These are phyloP conservation scores for Caloboletus inedulis DNA, from an alignment of 1,284 basidiomycete species.

Conservation along the genomic window DNA sequence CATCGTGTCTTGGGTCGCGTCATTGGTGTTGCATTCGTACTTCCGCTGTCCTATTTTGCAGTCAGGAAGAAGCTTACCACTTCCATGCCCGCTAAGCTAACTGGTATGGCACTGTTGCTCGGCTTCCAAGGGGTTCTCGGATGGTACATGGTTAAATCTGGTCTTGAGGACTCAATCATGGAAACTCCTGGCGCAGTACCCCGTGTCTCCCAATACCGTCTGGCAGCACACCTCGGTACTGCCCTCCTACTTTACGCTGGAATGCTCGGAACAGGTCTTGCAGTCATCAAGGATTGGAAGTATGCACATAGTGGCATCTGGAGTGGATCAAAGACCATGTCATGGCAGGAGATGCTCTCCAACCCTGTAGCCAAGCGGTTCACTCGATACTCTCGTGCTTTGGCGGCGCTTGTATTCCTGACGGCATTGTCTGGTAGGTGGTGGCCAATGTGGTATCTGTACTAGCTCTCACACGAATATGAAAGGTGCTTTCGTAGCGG, in stretches of 20 bases:
- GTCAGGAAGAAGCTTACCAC: conserved; percentile 64
- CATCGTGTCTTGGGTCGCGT: conserved; percentile 93
- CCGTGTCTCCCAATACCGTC: conserved; percentile 93
- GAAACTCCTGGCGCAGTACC: conserved; percentile 82
- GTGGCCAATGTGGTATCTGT: conserved; percentile 10
- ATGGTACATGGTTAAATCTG: conserved; percentile 99
- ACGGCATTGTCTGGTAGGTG: conserved; percentile 83
- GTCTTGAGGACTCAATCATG: conserved; percentile 81
- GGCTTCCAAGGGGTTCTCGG: conserved; percentile 91
- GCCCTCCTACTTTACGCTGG: conserved; percentile 90
- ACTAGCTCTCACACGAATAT: conserved; percentile 8
- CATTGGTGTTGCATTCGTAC: conserved; percentile 80
- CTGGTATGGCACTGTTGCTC: conserved; percentile 75
- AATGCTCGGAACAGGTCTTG: conserved; percentile 84
- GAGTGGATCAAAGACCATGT: conserved; percentile 42
- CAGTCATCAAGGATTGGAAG: conserved; percentile 79
- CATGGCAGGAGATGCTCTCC: conserved; percentile 53
- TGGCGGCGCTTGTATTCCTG: conserved; percentile 79
- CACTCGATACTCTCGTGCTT: conserved; percentile 53
- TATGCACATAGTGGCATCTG: conserved; percentile 50
- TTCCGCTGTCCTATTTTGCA: conserved; percentile 79
- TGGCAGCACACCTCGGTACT: conserved; percentile 91
- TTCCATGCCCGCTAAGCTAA: conserved; percentile 60
- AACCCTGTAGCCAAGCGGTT: conserved; percentile 60
- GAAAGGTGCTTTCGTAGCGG: conserved; percentile 94